Conservation (phyloP, 306 rosid species). For the Dalbergia cochinchinensis region DNA sequence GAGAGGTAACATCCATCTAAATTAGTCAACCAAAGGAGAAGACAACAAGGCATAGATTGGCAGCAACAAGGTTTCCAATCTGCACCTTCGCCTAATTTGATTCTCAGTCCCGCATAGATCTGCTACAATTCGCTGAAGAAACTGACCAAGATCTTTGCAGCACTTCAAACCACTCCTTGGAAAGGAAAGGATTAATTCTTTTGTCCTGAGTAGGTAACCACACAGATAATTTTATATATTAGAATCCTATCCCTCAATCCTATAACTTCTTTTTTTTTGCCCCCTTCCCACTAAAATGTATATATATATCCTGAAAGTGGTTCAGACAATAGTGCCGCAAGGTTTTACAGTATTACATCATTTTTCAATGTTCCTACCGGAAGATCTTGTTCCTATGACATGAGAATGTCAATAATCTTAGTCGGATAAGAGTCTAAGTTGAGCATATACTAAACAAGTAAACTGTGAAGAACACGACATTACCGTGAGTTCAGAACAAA, state of each 20-base stretch:
- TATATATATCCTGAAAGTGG: slow-evolving; percentile 1
- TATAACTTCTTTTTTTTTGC: slow-evolving; percentile 5
- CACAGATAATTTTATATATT: slow-evolving; percentile 34
- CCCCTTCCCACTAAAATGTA: not conserved
- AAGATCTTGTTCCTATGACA: slow-evolving; percentile 27
- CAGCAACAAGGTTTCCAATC: slow-evolving; percentile 36
- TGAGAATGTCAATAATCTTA: not conserved
- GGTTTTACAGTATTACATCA: slow-evolving; percentile 18
- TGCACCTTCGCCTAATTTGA: slow-evolving; percentile 41
- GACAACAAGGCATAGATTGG: slow-evolving; percentile 58
- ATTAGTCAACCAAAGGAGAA: slow-evolving; percentile 46
- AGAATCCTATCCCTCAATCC: not conserved
- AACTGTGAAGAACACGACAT: not conserved
- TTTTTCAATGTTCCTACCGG: not conserved
- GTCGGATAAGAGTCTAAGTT: slow-evolving; percentile 3
- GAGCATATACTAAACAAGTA: slow-evolving; percentile 27
- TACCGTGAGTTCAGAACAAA: slow-evolving; percentile 38
- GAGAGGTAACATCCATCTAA: slow-evolving; percentile 75
- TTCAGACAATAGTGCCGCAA: not conserved
- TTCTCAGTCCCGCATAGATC: slow-evolving; percentile 12
- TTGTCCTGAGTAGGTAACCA: slow-evolving; percentile 45
- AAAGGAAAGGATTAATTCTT: slow-evolving; percentile 4
- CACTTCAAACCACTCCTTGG: slow-evolving; percentile 21
- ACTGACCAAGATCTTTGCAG: slow-evolving; percentile 40
- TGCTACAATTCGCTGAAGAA: slow-evolving; percentile 24